Evolutionary conservation across 805 yeast species (phyloP).

Genomic region (Candida xiaguanensis): DNA sequence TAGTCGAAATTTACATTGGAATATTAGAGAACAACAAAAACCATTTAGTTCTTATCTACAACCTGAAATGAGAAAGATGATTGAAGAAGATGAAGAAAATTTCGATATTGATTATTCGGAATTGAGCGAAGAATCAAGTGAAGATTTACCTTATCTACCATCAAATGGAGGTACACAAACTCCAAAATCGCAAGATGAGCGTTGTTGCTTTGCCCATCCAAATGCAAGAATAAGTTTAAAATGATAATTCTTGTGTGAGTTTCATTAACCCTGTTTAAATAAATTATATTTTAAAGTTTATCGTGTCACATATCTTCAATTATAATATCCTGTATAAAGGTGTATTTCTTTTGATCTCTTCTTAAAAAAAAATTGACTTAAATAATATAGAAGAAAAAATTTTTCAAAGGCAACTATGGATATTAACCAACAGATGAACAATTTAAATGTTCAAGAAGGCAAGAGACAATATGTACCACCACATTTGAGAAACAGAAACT

Average conservation of each 20-base stretch:
- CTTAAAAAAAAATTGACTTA: not conserved
- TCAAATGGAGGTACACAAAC: constrained; percentile 29
- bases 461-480: constrained; percentile 53
- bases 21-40: constrained; percentile 83
- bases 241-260: too few relatives aligned
- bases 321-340: constrained; percentile 3
- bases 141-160: constrained; percentile 26
- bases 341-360: constrained; percentile 1
- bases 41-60: constrained; percentile 44
- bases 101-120: constrained; percentile 36
- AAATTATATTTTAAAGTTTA: too few relatives aligned
- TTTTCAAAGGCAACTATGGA: constrained; percentile 22
- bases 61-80: constrained; percentile 8
- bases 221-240: constrained; percentile 27
- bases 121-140: constrained; percentile 10
- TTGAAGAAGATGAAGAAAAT: constrained; percentile 17
- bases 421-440: constrained; percentile 53
- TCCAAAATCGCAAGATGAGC: constrained; percentile 31
- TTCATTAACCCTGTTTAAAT: too few relatives aligned
- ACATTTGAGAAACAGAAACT: constrained; percentile 37
- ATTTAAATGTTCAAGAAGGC: constrained; percentile 46
- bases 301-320: not conserved
- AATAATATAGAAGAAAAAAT: constrained; percentile 4
- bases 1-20: constrained; percentile 88
- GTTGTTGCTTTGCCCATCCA: constrained; percentile 43